phyloP scores from a whole-genome alignment of 2,329 filamentous ascomycete species.

The Claviceps cyperi region DNA sequence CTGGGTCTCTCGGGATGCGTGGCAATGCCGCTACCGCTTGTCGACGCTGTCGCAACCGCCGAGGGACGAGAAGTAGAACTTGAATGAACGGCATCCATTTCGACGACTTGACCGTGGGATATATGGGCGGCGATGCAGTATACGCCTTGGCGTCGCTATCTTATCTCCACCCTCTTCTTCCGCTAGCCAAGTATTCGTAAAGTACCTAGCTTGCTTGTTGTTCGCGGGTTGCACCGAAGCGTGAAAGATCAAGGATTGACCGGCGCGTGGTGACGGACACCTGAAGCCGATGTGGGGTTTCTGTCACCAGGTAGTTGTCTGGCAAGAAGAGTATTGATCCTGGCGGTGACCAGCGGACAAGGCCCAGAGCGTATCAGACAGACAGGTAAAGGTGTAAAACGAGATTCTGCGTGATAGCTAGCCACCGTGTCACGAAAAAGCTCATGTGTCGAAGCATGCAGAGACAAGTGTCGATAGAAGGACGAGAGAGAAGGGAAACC shows the following conservation, averaged over 20 bases:
- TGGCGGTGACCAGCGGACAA: not conserved
- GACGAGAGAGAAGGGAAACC: not conserved
- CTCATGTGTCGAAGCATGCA: conserved; percentile 3
- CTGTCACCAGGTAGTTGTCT: not conserved
- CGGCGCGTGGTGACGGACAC: not conserved
- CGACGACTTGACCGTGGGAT: not conserved
- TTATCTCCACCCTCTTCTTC: not conserved
- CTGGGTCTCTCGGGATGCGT: conserved; percentile 14
- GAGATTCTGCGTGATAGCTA: not conserved
- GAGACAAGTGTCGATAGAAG: not conserved
- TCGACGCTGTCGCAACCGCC: conserved; percentile 8
- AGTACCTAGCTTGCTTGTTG: not conserved
- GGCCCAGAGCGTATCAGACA: not conserved
- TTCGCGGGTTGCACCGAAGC: not conserved
- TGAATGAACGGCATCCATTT: not conserved
- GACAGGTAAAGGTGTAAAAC: not conserved
- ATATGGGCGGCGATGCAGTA: not conserved
- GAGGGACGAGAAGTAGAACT: conserved; percentile 13
- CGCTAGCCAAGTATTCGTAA: not conserved
- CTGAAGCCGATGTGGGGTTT: not conserved
- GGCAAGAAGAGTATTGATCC: not conserved
- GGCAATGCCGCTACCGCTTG: conserved; percentile 8
- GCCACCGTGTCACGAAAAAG: conserved; percentile 3
- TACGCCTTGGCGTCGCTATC: not conserved
- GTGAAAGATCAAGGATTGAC: not conserved